Evolutionary conservation across 208 protist species (phyloP).

Genomic region (Wallacemonas sp.): DNA sequence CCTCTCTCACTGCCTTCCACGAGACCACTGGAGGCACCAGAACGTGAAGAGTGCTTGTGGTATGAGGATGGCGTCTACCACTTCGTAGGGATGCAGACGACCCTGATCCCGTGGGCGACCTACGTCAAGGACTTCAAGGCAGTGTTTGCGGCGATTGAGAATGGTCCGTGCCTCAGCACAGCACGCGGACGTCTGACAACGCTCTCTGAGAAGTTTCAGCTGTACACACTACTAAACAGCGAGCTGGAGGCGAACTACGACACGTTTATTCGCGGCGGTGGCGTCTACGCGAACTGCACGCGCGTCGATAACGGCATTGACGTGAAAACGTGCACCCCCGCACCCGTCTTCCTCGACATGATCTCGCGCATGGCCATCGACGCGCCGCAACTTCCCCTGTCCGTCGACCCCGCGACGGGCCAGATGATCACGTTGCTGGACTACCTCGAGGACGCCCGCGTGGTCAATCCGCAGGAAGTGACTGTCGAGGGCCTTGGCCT

Average conservation of each 20-base stretch:
- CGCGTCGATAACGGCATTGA: conserved; percentile 75
- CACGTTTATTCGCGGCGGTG: conserved; percentile 44
- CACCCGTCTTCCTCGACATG: conserved; percentile 72
- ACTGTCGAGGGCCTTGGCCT: conserved; percentile 88
- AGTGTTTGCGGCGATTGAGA: conserved; percentile 77
- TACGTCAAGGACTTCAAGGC: conserved; percentile 66
- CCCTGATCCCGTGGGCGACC: conserved; percentile 67
- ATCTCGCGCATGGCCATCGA: conserved; percentile 62
- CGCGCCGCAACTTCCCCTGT: conserved; percentile 61
- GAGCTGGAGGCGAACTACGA: conserved; percentile 58
- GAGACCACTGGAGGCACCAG: neutral
- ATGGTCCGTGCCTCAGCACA: conserved; percentile 82
- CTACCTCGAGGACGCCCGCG: conserved; percentile 57
- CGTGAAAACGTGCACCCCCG: conserved; percentile 56
- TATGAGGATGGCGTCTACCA: conserved; percentile 44
- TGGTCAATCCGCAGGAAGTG: conserved; percentile 62
- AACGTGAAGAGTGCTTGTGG: neutral
- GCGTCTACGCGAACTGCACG: conserved; percentile 64
- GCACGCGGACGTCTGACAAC: conserved; percentile 71
- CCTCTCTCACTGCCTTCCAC: neutral
- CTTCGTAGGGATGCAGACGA: conserved; percentile 61
- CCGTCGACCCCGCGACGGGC: conserved; percentile 26
- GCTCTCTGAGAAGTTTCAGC: conserved; percentile 77
- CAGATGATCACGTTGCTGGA: conserved; percentile 45
- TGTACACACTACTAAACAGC: conserved; percentile 79